Base-by-base conservation (phyloP, 768 basidiomycete species). In the Collybia sordida region DNA sequence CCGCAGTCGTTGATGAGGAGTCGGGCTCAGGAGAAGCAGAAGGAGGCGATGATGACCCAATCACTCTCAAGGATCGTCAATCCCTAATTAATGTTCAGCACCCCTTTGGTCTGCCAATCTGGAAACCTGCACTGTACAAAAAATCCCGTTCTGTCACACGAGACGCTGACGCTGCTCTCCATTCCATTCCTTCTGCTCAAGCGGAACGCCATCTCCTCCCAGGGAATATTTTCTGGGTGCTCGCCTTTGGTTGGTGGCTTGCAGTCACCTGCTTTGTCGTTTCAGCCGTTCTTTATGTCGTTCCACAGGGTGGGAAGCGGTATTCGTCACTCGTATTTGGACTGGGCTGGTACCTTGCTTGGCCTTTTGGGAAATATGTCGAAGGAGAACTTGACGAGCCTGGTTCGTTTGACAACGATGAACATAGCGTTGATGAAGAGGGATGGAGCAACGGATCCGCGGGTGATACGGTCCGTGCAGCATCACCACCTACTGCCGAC, bases 321-420 rank as follows among this genome's bases (percentile, higher is more conserved):
- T 98, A 96, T 64, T 82, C 91, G 2, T 81, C 80, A n/a, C 77
- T 98, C 24, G 73, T 98, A 4, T 93, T 84, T 60, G 97, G 97
- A 12, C 72, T 99, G 21, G 94, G 93, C 5, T 97, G 94, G 90
- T 99, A 99, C 65, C 80, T 98, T 46, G 82, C 83, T 18, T 98
- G 97, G 97, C 97, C 97, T 2, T 99, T 99, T 63, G 95, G 97
- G 17, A 98, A 98, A 68, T 99, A 98, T 64, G 92, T 99, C 42
- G 94, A 98, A 66, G 92, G 93, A 9, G 85, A 86, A 52, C 66
- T 73, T 3, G 62, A 61, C 8, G 73, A 66, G 25, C 28, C 27
- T 7, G 78, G 76, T 21, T 68, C 78, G 28, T 64, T 74, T 34
- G 52, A 62, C 19, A 62, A 69, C 5, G 64, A 64, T 17, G 71